phyloP scores from a whole-genome alignment of 2,329 filamentous ascomycete species.

The Diplodia scrobiculata region DNA sequence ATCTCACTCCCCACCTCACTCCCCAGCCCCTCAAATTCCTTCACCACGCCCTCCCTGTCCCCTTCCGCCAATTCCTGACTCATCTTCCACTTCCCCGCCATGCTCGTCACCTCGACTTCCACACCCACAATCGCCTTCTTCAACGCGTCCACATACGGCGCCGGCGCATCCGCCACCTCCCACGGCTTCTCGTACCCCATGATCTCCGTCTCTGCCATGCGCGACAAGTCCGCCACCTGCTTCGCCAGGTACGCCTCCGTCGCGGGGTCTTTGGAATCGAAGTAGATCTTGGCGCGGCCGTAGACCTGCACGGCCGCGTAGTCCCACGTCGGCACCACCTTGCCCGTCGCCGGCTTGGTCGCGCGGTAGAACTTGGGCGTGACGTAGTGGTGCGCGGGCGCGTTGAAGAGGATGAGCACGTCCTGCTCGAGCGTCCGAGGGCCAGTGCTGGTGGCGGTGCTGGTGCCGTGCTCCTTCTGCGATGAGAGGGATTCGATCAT shows the following conservation, averaged over 20 bases:
- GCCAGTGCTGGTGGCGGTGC: neutral
- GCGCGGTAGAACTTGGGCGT: constrained; percentile 69
- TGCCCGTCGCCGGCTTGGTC: constrained; percentile 65
- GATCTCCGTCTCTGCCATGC: constrained; percentile 54
- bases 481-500: constrained; percentile 54
- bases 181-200: constrained; percentile 61
- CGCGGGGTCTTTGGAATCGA: constrained; percentile 51
- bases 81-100: constrained; percentile 39
- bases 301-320: constrained; percentile 68
- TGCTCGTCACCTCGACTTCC: constrained; percentile 33
- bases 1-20: neutral
- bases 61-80: constrained; percentile 27
- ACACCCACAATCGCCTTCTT: constrained; percentile 61
- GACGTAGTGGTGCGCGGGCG: constrained; percentile 62
- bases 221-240: constrained; percentile 58
- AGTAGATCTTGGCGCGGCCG: constrained; percentile 59
- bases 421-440: constrained; percentile 49
- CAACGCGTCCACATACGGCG: constrained; percentile 58
- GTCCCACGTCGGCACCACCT: constrained; percentile 72
- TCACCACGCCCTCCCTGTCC: constrained; percentile 2
- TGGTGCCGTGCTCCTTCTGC: neutral
- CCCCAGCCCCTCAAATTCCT: neutral
- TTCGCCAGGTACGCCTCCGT: constrained; percentile 53
- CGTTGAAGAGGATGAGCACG: constrained; percentile 65
- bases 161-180: constrained; percentile 61